Conservation (phyloP, 2,329 filamentous ascomycete species). For the Tetracladium maxilliforme region DNA sequence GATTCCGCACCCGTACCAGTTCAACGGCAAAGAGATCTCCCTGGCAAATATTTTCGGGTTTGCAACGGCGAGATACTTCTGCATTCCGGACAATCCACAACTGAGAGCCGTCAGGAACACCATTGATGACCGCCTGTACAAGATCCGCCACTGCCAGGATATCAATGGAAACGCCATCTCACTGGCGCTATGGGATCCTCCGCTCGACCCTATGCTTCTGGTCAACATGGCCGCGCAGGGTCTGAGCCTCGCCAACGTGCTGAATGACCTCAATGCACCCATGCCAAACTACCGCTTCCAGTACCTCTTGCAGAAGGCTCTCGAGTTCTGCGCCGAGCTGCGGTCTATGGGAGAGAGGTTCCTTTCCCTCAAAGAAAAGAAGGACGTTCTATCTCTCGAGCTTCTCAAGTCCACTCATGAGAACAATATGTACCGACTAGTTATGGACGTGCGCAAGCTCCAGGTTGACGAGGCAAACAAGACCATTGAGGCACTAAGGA, state of each 20-base stretch:
- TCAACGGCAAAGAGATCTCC: neutral
- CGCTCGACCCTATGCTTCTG: conserved; percentile 12
- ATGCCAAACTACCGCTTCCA: conserved; percentile 15
- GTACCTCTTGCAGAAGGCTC: conserved; percentile 9
- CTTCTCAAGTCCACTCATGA: too few species aligned
- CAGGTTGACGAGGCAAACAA: conserved; percentile 6
- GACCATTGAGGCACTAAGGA: conserved; percentile 4
- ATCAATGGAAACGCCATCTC: conserved; percentile 12
- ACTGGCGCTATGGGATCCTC: conserved; percentile 13
- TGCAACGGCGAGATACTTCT: conserved; percentile 11
- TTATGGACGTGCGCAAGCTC: conserved; percentile 9
- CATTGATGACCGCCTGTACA: conserved; percentile 17
- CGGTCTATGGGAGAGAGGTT: conserved; percentile 6
- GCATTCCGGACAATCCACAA: conserved; percentile 12
- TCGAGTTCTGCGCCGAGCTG: conserved; percentile 12
- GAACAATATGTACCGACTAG: too few species aligned
- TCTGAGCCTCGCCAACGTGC: conserved; percentile 3
- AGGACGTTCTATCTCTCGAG: too few species aligned
- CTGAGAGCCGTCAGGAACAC: conserved; percentile 8
- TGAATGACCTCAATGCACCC: conserved; percentile 6
- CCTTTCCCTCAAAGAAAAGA: conserved; percentile 9
- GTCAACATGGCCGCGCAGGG: conserved; percentile 8
- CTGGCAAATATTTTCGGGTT: conserved; percentile 3
- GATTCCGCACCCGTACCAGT: conserved; percentile 1
- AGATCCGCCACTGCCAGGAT: conserved; percentile 15